These are phyloP conservation scores for Raphidocelis subcapitata DNA, from an alignment of 139 green algal genomes.

Conservation along the genomic window DNA sequence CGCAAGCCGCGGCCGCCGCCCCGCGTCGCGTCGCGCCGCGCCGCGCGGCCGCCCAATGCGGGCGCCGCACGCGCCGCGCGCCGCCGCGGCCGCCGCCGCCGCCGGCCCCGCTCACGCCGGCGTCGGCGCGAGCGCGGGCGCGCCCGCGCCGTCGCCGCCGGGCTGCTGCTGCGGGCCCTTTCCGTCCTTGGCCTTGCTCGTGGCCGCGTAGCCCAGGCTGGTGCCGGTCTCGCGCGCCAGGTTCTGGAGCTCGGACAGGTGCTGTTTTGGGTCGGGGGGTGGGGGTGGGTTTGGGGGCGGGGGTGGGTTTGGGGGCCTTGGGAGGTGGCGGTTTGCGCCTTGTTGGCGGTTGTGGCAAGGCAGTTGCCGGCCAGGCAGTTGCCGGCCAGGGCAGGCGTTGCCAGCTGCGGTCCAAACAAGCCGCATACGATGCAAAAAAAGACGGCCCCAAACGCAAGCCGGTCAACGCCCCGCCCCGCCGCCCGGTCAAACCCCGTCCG, in stretches of 20 bases:
- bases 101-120: no score
- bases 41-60: no score
- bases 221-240: slow-evolving; percentile 26
- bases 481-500: neutral
- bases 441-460: neutral
- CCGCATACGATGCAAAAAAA: neutral
- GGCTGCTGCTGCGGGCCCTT: neutral
- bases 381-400: neutral
- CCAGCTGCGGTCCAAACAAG: slow-evolving; percentile 3
- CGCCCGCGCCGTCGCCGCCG: no score
- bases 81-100: no score
- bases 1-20: no score
- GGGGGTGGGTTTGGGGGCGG: neutral
- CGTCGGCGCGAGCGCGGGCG: no score
- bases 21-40: no score
- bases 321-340: no score
- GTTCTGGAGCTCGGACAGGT: slow-evolving; percentile 43
- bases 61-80: no score
- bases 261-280: slow-evolving; percentile 31
- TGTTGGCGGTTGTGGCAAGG: no score
- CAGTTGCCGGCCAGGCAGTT: neutral
- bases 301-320: neutral
- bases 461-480: no score
- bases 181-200: slow-evolving; percentile 3
- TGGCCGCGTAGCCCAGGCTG: slow-evolving; percentile 52